These are phyloP conservation scores for Davidsoniella virescens DNA, from an alignment of 2,329 filamentous ascomycete species.

Conservation along the genomic window DNA sequence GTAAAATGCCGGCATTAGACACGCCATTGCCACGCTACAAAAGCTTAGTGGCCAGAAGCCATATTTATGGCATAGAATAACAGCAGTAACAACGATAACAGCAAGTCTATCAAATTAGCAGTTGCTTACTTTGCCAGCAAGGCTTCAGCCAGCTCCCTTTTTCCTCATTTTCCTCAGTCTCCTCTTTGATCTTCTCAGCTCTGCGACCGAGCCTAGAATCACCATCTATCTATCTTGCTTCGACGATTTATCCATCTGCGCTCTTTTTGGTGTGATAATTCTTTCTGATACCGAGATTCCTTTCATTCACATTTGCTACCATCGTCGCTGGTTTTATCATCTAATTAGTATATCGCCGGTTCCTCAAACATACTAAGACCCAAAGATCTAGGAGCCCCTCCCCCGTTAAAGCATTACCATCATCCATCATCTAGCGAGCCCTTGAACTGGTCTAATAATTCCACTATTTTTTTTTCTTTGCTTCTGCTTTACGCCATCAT, in stretches of 20 bases:
- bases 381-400: neutral
- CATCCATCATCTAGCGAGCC: neutral
- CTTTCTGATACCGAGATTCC: slow-evolving; percentile 4
- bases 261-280: neutral
- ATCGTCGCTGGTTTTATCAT: neutral
- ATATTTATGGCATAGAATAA: too few relatives aligned
- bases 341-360: neutral
- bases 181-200: neutral
- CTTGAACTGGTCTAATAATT: slow-evolving; percentile 2
- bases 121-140: too few relatives aligned
- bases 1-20: neutral
- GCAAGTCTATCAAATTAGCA: too few relatives aligned
- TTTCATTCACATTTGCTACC: neutral
- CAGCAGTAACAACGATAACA: too few relatives aligned
- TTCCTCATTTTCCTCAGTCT: neutral
- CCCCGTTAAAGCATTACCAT: neutral
- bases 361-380: neutral
- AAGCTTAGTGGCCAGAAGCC: neutral
- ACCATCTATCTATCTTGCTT: neutral
- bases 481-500: slow-evolving; percentile 3
- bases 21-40: slow-evolving; percentile 1
- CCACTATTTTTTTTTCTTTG: slow-evolving; percentile 8
- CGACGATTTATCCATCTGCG: too few relatives aligned
- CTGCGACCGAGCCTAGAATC: too few relatives aligned
- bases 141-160: neutral